phyloP scores from a whole-genome alignment of 208 protist genomes.

The Crithidia fasciculata region DNA sequence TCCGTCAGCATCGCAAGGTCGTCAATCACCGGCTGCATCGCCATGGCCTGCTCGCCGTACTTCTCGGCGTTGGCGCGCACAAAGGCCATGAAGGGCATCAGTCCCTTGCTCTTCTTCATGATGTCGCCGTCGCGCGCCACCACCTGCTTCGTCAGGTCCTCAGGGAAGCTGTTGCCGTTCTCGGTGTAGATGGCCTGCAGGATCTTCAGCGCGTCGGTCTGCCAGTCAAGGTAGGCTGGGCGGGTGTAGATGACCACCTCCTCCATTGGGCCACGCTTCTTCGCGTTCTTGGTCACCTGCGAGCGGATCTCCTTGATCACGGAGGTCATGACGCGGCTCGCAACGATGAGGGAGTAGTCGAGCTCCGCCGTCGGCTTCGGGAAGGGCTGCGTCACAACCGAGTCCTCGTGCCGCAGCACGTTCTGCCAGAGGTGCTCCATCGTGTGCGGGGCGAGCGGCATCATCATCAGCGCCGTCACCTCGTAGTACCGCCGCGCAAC shows the following conservation, averaged over 20 bases:
- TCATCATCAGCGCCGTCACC: slow-evolving; percentile 92
- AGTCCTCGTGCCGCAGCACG: slow-evolving; percentile 72
- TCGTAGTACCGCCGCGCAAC: slow-evolving; percentile 93
- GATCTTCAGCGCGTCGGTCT: slow-evolving; percentile 76
- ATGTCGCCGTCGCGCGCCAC: slow-evolving; percentile 30
- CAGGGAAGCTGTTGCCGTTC: slow-evolving; percentile 62
- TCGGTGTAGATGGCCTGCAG: slow-evolving; percentile 62
- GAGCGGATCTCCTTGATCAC: slow-evolving; percentile 88
- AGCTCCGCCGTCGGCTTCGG: slow-evolving; percentile 69
- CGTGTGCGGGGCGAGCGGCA: slow-evolving; percentile 97
- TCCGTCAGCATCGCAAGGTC: slow-evolving; percentile 60
- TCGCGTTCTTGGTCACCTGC: slow-evolving; percentile 77
- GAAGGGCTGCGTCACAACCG: slow-evolving; percentile 66
- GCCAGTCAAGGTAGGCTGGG: slow-evolving; percentile 69
- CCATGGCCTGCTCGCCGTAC: slow-evolving; percentile 80
- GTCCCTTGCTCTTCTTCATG: slow-evolving; percentile 76
- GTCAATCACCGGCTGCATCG: slow-evolving; percentile 66
- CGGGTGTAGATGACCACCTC: slow-evolving; percentile 82
- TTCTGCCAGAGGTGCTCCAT: slow-evolving; percentile 96
- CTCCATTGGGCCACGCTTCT: slow-evolving; percentile 77
- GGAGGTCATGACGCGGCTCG: slow-evolving; percentile 81
- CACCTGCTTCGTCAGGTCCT: slow-evolving; percentile 67
- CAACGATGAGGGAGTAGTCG: slow-evolving; percentile 74
- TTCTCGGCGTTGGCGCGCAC: slow-evolving; percentile 80
- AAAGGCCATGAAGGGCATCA: slow-evolving; percentile 93